phyloP scores from a whole-genome alignment of 306 rosid genomes.

The Glycine soja region DNA sequence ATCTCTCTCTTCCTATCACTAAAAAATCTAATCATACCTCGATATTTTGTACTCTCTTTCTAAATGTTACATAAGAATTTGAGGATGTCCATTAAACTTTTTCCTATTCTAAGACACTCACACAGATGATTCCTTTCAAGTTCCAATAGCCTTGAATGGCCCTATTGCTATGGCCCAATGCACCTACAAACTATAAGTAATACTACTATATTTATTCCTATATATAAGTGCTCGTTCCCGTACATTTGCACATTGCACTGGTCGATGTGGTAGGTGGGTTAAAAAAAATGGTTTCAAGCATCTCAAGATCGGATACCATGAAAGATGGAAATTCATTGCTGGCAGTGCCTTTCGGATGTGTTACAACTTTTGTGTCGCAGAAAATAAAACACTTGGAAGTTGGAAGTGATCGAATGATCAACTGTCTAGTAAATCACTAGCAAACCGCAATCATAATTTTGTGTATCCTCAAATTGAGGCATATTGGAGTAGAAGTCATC shows the following conservation, averaged over 20 bases:
- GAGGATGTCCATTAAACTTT: too few relatives aligned
- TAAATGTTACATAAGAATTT: too few relatives aligned
- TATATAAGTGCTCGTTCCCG: not conserved
- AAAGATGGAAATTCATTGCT: too few relatives aligned
- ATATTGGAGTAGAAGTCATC: not conserved
- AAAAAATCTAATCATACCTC: too few relatives aligned
- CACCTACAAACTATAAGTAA: constrained; percentile 14
- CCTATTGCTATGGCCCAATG: constrained; percentile 7
- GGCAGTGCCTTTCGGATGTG: too few relatives aligned
- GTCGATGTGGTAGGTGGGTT: not conserved
- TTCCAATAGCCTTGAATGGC: constrained; percentile 1
- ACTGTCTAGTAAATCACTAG: not conserved
- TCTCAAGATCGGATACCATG: not conserved
- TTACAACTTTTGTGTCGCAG: too few relatives aligned
- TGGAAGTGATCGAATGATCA: not conserved
- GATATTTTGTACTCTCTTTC: too few relatives aligned
- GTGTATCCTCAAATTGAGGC: not conserved
- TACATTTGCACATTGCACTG: not conserved
- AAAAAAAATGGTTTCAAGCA: constrained; percentile 27
- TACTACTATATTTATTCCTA: too few relatives aligned
- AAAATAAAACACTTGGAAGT: too few relatives aligned
- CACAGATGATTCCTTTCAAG: not conserved
- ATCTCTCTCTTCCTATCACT: too few relatives aligned
- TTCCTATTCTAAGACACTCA: not conserved
- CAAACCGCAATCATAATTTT: not conserved